Evolutionary conservation across 148 eudicot genomes (phyloP).

Genomic region (Selenicereus undatus): DNA sequence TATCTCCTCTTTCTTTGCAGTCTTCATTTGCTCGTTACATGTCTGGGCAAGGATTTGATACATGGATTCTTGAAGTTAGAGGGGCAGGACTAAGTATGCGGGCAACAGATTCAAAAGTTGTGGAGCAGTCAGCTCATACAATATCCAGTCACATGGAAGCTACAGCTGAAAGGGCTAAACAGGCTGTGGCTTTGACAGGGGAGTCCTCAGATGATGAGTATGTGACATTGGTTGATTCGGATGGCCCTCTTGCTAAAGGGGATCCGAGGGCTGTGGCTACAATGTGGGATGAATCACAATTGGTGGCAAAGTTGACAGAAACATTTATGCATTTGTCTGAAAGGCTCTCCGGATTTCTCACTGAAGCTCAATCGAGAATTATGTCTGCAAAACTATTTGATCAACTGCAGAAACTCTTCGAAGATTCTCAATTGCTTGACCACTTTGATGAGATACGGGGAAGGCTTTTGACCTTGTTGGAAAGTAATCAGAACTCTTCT

Average conservation of each 20-base stretch:
- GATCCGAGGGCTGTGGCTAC: conserved; percentile 42
- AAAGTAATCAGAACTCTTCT: conserved; percentile 56
- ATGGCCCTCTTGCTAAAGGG: conserved; percentile 34
- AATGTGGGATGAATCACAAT: conserved; percentile 66
- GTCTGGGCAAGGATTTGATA: conserved; percentile 98
- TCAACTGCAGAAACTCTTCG: conserved; percentile 68
- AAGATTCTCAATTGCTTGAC: conserved; percentile 63
- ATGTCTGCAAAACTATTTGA: conserved; percentile 74
- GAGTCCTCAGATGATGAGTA: conserved; percentile 31
- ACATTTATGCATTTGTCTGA: conserved; percentile 72
- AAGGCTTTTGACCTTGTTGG: conserved; percentile 59
- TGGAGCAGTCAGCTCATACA: conserved; percentile 65
- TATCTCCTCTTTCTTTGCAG: conserved; percentile 35
- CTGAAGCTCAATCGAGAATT: conserved; percentile 66
- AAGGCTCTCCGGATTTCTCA: conserved; percentile 80
- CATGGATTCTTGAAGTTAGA: conserved; percentile 96
- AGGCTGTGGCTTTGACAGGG: conserved; percentile 25
- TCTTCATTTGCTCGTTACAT: conserved; percentile 96
- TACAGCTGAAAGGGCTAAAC: conserved; percentile 55
- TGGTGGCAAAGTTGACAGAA: conserved; percentile 66
- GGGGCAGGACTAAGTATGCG: conserved; percentile 91
- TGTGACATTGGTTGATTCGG: conserved; percentile 32
- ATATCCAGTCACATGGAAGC: conserved; percentile 61
- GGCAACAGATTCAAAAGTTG: conserved; percentile 42
- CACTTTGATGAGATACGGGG: conserved; percentile 62